Evolutionary conservation across 2,329 filamentous ascomycete genomes (phyloP).

Genomic region (Pestalotiopsis sp.): DNA sequence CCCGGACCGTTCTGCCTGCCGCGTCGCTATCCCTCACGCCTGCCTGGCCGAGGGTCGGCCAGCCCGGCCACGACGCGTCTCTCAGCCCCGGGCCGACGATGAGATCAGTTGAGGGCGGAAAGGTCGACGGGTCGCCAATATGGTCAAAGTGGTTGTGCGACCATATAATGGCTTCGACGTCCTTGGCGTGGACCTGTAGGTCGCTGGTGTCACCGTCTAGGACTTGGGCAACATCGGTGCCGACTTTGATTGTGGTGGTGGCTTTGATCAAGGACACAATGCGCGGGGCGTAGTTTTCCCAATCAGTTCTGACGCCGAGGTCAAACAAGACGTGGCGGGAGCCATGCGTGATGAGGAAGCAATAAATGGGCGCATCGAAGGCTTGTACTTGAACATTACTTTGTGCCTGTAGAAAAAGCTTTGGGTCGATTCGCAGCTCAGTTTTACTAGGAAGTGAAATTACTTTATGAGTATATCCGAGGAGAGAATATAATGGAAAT

Average conservation of each 20-base stretch:
- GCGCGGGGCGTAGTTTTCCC: conserved; percentile 19
- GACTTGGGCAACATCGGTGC: conserved; percentile 14
- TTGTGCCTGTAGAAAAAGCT: conserved; percentile 6
- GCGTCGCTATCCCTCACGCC: conserved; percentile 24
- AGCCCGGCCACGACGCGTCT: conserved; percentile 22
- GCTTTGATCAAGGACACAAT: conserved; percentile 14
- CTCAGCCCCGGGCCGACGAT: conserved; percentile 38
- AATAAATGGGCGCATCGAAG: conserved; percentile 16
- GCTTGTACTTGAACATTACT: background rate
- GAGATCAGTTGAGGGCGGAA: conserved; percentile 42
- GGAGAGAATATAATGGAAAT: background rate
- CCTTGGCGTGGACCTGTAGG: background rate
- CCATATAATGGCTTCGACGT: conserved; percentile 36
- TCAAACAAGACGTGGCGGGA: conserved; percentile 26
- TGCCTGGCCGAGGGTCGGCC: conserved; percentile 18
- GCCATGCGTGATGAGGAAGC: conserved; percentile 18
- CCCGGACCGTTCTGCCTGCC: conserved; percentile 22
- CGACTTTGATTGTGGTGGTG: background rate
- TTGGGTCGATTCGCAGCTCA: conserved; percentile 5
- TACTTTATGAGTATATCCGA: background rate
- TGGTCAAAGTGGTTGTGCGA: conserved; percentile 48
- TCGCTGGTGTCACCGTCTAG: conserved; percentile 14
- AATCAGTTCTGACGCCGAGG: conserved; percentile 25
- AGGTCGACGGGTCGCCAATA: conserved; percentile 47
- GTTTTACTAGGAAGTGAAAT: background rate